phyloP scores from a whole-genome alignment of 768 basidiomycete genomes.

The Hysterangium stoloniferum region DNA sequence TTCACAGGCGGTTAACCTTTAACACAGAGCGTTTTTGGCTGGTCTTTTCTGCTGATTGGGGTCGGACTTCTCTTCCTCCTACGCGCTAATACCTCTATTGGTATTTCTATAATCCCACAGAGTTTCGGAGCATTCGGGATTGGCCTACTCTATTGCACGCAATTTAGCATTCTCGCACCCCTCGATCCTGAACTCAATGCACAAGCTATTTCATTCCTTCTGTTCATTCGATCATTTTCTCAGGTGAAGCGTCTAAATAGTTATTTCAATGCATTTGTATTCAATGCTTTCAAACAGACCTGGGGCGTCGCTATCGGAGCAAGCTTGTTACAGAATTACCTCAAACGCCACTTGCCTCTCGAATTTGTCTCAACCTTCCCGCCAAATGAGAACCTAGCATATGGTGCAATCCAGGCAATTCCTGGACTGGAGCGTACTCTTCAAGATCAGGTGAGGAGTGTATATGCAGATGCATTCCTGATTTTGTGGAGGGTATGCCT shows the following conservation, averaged over 20 bases:
- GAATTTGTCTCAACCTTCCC: constrained; percentile 12
- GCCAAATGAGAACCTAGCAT: constrained; percentile 1
- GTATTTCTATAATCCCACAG: constrained; percentile 8
- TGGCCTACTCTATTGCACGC: constrained; percentile 23
- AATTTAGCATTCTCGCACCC: constrained; percentile 30
- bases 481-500: background rate
- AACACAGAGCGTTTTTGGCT: background rate
- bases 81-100: background rate
- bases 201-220: constrained; percentile 18
- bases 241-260: background rate
- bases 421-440: background rate
- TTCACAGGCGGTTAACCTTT: background rate
- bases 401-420: constrained; percentile 7
- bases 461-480: background rate
- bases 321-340: constrained; percentile 20
- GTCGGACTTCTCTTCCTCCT: background rate
- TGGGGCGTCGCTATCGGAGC: constrained; percentile 22
- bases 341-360: constrained; percentile 17
- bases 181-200: constrained; percentile 18
- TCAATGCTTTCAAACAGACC: constrained; percentile 15
- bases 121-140: constrained; percentile 22
- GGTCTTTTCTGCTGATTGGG: no score
- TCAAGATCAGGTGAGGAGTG: background rate
- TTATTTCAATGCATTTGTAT: background rate
- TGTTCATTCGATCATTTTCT: background rate